A percentile compares a stretch with the other conserved stretches of the same genome.
Conservation (phyloP, 345 rosid species). For the Eucalyptus microcorys region DNA sequence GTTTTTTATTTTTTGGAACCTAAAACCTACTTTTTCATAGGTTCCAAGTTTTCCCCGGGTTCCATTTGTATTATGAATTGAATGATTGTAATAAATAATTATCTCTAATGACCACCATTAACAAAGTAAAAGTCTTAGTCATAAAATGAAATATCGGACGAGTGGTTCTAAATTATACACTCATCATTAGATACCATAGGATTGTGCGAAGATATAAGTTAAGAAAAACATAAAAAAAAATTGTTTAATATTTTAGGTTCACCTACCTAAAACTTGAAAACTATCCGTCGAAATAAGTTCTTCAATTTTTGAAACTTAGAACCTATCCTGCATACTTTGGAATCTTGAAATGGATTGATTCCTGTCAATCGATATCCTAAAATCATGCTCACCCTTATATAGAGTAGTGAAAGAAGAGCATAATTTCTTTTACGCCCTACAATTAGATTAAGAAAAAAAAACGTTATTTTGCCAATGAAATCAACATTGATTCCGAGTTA, state of each 20-base stretch:
- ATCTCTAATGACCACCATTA: fast-evolving
- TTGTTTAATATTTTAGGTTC: fast-evolving
- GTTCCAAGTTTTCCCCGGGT: fast-evolving
- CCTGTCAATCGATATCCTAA: too few species aligned
- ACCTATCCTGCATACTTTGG: fast-evolving
- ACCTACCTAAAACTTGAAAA: fast-evolving
- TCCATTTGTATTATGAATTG: fast-evolving
- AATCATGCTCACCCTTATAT: too few species aligned
- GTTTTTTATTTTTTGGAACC: fast-evolving
- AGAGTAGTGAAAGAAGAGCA: background rate
- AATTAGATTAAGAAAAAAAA: too few species aligned
- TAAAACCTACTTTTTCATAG: fast-evolving
- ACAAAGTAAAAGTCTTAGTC: fast-evolving
- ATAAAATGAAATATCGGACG: fast-evolving
- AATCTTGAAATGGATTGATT: fast-evolving
- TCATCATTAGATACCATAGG: fast-evolving
- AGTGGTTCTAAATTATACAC: fast-evolving
- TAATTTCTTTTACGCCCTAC: fast-evolving
- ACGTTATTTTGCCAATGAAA: fast-evolving
- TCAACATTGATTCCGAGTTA: background rate
- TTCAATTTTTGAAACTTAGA: fast-evolving
- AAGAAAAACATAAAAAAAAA: fast-evolving
- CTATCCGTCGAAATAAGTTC: fast-evolving
- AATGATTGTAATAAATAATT: fast-evolving
- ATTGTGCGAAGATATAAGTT: fast-evolving